Base-by-base conservation (phyloP, 768 basidiomycete species). In the Agaricus blazei region DNA sequence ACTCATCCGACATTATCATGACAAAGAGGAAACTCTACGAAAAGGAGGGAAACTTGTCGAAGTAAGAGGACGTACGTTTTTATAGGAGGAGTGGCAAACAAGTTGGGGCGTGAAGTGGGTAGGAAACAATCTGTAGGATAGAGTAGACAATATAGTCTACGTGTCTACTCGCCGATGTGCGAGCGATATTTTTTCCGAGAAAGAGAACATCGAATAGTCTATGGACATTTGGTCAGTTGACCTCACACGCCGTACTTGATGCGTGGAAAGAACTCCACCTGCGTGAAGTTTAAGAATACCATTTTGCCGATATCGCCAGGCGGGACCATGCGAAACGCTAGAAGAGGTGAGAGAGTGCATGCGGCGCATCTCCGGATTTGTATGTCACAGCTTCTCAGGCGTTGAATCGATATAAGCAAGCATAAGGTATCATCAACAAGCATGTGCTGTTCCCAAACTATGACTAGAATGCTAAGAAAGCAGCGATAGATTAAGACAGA, bases 121-220 rank as follows among this genome's bases (percentile, higher is more conserved):
- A 54, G 23, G 34, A 51, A 49, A 34, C 15, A 26, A 46, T n/a
- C 42, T 29, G 42, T 31, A 37, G 51, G 14, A 28, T 23, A 45
- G n/a, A 50, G 41, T 23, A 14, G 40, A 31, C 54, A 56, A 49
- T 65, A 64, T 65, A 67, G 58, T 46, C 62, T 69, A 68, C 67
- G 66, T 71, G 70, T 68, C 64, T 66, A 58, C 31, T 58, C 62
- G 64, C 58, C 62, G 64, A 67, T 65, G 68, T 69, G 65, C 66
- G 68, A 62, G 64, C 67, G 67, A 65, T 62, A 60, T 62, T 68
- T 62, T 64, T 60, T 63, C 68, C 58, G 60, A 52, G 58, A 63
- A 58, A 58, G 52, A 59, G 60, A 58, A 57, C 40, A 59, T 61
- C 61, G 60, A 62, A 62, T 62, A 59, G 57, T 58, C 54, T 62